Evolutionary conservation across 805 yeast genomes (phyloP).

Genomic region (Candida broadrunensis): DNA sequence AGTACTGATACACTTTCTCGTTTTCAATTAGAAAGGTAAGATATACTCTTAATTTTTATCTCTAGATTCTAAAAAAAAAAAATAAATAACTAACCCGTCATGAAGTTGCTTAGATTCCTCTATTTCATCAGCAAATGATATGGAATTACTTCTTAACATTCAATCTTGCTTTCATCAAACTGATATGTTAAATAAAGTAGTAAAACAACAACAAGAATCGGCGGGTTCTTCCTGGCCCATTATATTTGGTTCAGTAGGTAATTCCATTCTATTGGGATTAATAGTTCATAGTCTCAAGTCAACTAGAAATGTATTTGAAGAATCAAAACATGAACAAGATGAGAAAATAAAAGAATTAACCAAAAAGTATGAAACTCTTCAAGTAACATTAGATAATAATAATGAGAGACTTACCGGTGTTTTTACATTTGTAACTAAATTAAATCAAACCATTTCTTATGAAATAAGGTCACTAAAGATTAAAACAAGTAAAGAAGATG

Average conservation of each 20-base stretch:
- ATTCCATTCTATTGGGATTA: too few relatives aligned
- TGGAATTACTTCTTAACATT: slow-evolving; percentile 16
- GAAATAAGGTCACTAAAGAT: slow-evolving; percentile 5
- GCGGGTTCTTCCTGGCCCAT: too few relatives aligned
- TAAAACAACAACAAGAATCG: neutral
- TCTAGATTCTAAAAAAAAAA: too few relatives aligned
- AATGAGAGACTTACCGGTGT: slow-evolving; percentile 1
- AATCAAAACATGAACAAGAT: neutral
- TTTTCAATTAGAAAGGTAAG: slow-evolving; percentile 14
- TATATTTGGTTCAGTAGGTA: too few relatives aligned
- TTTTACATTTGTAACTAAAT: neutral
- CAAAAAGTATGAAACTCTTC: slow-evolving; percentile 5
- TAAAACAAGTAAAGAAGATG: neutral
- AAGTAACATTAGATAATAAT: neutral
- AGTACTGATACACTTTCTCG: slow-evolving; percentile 3
- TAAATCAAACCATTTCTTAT: slow-evolving; percentile 2
- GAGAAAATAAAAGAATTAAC: neutral
- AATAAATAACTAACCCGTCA: too few relatives aligned
- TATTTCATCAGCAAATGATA: slow-evolving; percentile 8
- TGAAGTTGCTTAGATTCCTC: neutral
- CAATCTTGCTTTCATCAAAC: slow-evolving; percentile 24
- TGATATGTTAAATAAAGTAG: slow-evolving; percentile 10
- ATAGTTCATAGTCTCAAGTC: too few relatives aligned
- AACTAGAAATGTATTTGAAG: too few relatives aligned
- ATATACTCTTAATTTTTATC: too few relatives aligned